Evolutionary conservation across 1,284 basidiomycete genomes (phyloP).

Genomic region (Retiboletus fuscus): DNA sequence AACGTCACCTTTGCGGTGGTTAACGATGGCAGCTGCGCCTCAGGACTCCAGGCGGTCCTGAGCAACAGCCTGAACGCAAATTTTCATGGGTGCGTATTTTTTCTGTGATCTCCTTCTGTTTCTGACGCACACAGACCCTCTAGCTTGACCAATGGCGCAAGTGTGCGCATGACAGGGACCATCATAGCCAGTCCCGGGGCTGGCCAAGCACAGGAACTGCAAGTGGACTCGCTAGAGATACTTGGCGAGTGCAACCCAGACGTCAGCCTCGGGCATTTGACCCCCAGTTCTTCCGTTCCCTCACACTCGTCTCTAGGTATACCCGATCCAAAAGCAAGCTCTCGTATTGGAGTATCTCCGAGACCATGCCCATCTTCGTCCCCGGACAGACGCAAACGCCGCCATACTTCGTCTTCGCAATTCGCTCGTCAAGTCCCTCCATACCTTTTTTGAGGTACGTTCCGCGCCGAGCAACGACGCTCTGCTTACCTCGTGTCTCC

Average conservation of each 20-base stretch:
- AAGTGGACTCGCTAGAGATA: conserved; percentile 73
- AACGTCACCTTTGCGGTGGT: conserved; percentile 86
- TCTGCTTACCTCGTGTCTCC: conserved; percentile 13
- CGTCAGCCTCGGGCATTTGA: conserved; percentile 54
- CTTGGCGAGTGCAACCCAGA: conserved; percentile 83
- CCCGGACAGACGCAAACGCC: conserved; percentile 78
- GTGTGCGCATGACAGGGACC: conserved; percentile 75
- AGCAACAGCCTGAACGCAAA: conserved; percentile 37
- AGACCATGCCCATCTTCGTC: conserved; percentile 85
- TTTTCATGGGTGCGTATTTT: conserved; percentile 35
- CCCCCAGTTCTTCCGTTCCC: neutral
- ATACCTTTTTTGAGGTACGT: conserved; percentile 77
- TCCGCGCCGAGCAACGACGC: neutral
- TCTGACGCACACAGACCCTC: conserved; percentile 20
- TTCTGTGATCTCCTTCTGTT: neutral
- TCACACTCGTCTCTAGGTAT: conserved; percentile 60
- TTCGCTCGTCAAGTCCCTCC: conserved; percentile 63
- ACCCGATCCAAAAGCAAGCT: conserved; percentile 90
- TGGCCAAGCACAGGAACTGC: conserved; percentile 81
- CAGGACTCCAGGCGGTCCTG: conserved; percentile 84
- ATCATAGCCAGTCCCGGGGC: conserved; percentile 74
- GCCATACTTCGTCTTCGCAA: conserved; percentile 83
- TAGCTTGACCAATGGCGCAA: conserved; percentile 79
- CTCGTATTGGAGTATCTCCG: conserved; percentile 81
- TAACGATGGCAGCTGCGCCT: conserved; percentile 80